Evolutionary conservation across 257 asterid genomes (phyloP).

Genomic region (Ligustrum vulgare): DNA sequence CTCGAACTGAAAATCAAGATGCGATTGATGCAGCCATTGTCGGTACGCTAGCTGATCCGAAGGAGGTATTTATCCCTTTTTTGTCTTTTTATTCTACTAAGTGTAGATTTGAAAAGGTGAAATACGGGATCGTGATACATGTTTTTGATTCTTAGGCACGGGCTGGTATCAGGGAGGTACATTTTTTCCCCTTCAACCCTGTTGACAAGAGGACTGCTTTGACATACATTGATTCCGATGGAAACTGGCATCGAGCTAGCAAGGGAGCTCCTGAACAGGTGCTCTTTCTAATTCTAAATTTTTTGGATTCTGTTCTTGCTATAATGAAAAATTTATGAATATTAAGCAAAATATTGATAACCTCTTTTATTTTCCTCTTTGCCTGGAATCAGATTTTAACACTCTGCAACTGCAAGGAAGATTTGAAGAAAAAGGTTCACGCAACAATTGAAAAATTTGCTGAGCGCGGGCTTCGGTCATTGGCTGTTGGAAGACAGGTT

Average conservation of each 20-base stretch:
- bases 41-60: slow-evolving; percentile 64
- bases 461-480: slow-evolving; percentile 89
- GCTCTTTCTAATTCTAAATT: slow-evolving; percentile 2
- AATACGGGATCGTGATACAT: not conserved
- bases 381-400: slow-evolving; percentile 55
- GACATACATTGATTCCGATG: slow-evolving; percentile 66
- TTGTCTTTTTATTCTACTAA: not conserved
- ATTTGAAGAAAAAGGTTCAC: slow-evolving; percentile 69
- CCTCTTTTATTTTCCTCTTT: not conserved
- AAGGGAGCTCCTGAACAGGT: slow-evolving; percentile 99
- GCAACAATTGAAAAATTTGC: slow-evolving; percentile 68
- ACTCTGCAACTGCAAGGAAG: slow-evolving; percentile 74
- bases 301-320: not conserved
- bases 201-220: slow-evolving; percentile 95
- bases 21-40: slow-evolving; percentile 73
- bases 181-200: slow-evolving; percentile 90
- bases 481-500: slow-evolving; percentile 95
- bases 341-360: not conserved
- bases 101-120: not conserved
- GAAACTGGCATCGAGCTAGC: slow-evolving; percentile 87
- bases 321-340: not conserved
- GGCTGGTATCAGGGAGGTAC: slow-evolving; percentile 79
- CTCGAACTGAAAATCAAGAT: slow-evolving; percentile 84
- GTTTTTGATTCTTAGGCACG: slow-evolving; percentile 55
- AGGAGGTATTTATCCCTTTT: slow-evolving; percentile 38